Base-by-base conservation (phyloP, 495 filamentous ascomycete species). In the Penicillium arizonense region DNA sequence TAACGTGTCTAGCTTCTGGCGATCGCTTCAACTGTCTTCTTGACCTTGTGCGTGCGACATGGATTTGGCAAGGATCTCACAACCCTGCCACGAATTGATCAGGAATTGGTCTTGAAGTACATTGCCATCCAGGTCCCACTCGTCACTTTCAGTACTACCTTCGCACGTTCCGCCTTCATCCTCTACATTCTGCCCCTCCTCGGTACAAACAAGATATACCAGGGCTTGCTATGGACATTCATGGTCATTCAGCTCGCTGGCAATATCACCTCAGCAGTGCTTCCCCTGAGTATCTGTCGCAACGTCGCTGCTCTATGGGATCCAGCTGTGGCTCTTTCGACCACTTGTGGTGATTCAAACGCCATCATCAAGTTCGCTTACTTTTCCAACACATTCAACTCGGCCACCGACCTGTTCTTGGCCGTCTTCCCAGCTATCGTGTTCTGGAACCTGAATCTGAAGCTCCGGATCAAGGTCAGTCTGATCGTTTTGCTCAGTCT, bases 401-500 rank as follows among this genome's bases (percentile, higher is more conserved):
- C 71, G 14, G 55, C 70, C 20, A 65, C 65, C 13, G 74, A 78
- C 47, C 46, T 78, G 21, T 70, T 75, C 50, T 59, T 75, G 4
- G 74, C 74, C 14, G 52, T 71, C 5, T 72, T 76, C 35, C 72
- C 75, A 0, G 67, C 72, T 9, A 12, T 70, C n/a, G 61, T 78
- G 0, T 70, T 78, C 52, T 75, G 74, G 71, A 75, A 70, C 35
- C 66, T 76, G 10, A 76, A 70, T 35, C 56, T 78, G 5, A 67
- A 69, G 40, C 37, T 65, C 5, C 56, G 66, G 9, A 70, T 72
- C 46, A 76, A 76, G 36, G 46, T 76, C 57, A 59, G 65, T 44
- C 45, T 78, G 43, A 72, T 73, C 34, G 45, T 58, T 8, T 60
- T 78, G 1, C 64, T 78, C 49, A 71, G 70, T 23, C 50, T 77